Percentiles rank a stretch among this genome's conserved stretches.
Conservation (phyloP, 257 asterid species). For the Solanum bulbocastanum region DNA sequence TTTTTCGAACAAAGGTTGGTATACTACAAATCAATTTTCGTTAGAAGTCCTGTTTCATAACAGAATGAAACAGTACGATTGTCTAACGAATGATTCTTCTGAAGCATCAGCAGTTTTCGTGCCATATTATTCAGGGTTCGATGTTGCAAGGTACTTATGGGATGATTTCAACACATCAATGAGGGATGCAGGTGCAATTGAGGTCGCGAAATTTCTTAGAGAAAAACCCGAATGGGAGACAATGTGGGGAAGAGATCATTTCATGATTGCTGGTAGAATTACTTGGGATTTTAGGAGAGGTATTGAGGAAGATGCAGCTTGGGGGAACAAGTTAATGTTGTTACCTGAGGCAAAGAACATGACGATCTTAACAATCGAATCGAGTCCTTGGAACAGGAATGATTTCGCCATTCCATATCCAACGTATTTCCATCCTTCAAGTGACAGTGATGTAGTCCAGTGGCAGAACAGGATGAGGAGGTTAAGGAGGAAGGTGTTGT, state of each 20-base stretch:
- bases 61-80: conserved; percentile 63
- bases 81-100: conserved; percentile 61
- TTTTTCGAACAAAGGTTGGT: conserved; percentile 55
- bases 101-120: conserved; percentile 51
- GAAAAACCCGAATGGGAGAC: conserved; percentile 44
- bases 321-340: conserved; percentile 77
- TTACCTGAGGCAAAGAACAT: conserved; percentile 53
- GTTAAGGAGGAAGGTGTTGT: conserved; percentile 31
- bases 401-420: conserved; percentile 88
- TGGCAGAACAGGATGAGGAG: conserved; percentile 56
- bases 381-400: conserved; percentile 76
- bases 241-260: conserved; percentile 72
- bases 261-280: conserved; percentile 59
- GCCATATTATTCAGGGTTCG: conserved; percentile 76
- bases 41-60: conserved; percentile 64
- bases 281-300: conserved; percentile 75
- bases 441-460: conserved; percentile 22
- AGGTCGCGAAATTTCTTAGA: conserved; percentile 25
- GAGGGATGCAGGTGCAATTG: conserved; percentile 35
- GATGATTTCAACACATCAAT: conserved; percentile 13
- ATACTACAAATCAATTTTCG: conserved; percentile 57
- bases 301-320: conserved; percentile 23
- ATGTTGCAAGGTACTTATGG: conserved; percentile 48
- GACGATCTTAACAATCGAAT: conserved; percentile 65
- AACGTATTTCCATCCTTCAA: conserved; percentile 76